phyloP scores from a whole-genome alignment of 306 rosid genomes.

The apple (Malus domestica) region DNA sequence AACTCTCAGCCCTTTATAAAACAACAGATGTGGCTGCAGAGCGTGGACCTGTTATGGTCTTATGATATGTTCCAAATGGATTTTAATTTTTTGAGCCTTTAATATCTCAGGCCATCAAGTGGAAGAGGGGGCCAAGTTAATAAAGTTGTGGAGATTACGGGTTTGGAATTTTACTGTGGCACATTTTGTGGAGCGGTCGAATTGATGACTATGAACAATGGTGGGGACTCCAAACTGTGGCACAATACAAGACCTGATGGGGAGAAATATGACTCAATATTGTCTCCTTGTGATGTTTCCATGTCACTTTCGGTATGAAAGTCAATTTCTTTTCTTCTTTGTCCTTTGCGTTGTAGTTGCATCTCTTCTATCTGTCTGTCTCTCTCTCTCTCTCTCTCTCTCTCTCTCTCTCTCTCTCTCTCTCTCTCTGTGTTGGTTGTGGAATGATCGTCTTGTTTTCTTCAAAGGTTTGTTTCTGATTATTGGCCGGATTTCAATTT shows the following conservation, averaged over 20 bases:
- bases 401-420: no score
- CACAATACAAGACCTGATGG: slow-evolving; percentile 23
- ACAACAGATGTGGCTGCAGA: background rate
- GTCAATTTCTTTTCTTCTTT: background rate
- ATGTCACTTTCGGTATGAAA: slow-evolving; percentile 65
- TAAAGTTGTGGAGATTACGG: slow-evolving; percentile 61
- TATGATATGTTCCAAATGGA: slow-evolving; percentile 4
- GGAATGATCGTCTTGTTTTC: background rate
- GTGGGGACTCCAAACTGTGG: slow-evolving; percentile 21
- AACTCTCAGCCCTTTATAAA: background rate
- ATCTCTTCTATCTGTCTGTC: background rate
- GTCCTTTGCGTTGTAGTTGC: background rate
- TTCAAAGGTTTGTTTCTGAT: background rate
- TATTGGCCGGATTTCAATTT: background rate
- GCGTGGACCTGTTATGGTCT: background rate
- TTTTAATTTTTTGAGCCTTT: slow-evolving; percentile 18
- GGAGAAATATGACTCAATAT: slow-evolving; percentile 39
- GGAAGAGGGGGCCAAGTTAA: slow-evolving; percentile 53
- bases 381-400: background rate
- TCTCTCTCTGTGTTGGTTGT: background rate
- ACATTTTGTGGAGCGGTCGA: slow-evolving; percentile 38
- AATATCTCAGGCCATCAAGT: slow-evolving; percentile 46
- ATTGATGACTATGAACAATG: slow-evolving; percentile 31
- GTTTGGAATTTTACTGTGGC: slow-evolving; percentile 73
- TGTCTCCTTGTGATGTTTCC: slow-evolving; percentile 76